Percentiles rank a stretch among this genome's conserved stretches.
Evolutionary conservation across 257 asterid species (phyloP).

Genomic region (Penstemon eatonii): DNA sequence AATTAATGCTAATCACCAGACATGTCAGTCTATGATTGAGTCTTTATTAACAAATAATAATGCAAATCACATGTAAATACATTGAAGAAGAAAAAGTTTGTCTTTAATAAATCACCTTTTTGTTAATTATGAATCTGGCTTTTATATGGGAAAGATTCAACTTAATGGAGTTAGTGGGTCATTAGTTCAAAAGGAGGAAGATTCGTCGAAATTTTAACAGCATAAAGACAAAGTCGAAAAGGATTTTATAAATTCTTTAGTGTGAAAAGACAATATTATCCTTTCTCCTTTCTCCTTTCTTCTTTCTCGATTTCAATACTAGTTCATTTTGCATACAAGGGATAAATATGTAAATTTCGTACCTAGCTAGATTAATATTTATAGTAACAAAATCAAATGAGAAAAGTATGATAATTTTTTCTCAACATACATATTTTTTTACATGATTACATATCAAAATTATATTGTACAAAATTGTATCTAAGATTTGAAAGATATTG

Average conservation of each 20-base stretch:
- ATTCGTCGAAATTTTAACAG: slow-evolving; percentile 25
- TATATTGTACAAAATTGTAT: too few relatives aligned
- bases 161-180: not conserved
- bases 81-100: slow-evolving; percentile 28
- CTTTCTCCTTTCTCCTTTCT: not conserved
- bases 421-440: too few relatives aligned
- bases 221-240: not conserved
- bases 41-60: slow-evolving; percentile 10
- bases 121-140: slow-evolving; percentile 34
- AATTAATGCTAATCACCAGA: not conserved
- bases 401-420: too few relatives aligned
- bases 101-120: slow-evolving; percentile 26
- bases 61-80: not conserved
- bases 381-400: too few relatives aligned
- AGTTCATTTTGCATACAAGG: too few relatives aligned
- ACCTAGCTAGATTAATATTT: not conserved
- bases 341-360: not conserved
- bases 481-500: too few relatives aligned
- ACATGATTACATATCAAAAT: too few relatives aligned
- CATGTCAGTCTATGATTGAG: not conserved
- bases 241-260: too few relatives aligned
- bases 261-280: not conserved
- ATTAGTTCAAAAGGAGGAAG: slow-evolving; percentile 5
- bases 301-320: not conserved
- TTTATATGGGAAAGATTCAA: slow-evolving; percentile 31